Conservation (phyloP, 805 yeast genomes). For the Zygosaccharomyces kombuchaensis region DNA sequence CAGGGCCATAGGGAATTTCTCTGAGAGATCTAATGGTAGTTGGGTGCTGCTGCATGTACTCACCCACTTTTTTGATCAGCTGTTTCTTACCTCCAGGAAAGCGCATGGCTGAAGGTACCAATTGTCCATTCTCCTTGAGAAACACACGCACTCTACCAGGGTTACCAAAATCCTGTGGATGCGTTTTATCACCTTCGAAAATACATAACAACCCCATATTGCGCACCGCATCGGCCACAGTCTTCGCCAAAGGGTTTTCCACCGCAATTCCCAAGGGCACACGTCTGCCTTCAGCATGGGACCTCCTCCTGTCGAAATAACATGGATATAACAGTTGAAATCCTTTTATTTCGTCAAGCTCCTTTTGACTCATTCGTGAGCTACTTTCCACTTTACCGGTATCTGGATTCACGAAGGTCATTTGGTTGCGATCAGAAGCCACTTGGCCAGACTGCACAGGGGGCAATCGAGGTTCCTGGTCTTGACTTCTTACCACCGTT, state of each 20-base stretch:
- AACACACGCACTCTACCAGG: conserved; percentile 91
- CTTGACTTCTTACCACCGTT: conserved; percentile 58
- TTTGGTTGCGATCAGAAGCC: conserved; percentile 10
- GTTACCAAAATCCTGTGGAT: conserved; percentile 96
- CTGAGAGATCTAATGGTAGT: conserved; percentile 62
- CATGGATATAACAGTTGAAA: conserved; percentile 86
- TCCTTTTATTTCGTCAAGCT: conserved; percentile 56
- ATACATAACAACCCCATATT: conserved; percentile 37
- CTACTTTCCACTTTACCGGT: conserved; percentile 30
- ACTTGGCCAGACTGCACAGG: background rate
- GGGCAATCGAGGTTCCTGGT: conserved; percentile 28
- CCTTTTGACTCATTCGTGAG: conserved; percentile 45
- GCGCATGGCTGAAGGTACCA: conserved; percentile 28
- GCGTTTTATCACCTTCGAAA: conserved; percentile 77
- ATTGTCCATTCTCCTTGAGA: conserved; percentile 48
- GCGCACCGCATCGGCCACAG: conserved; percentile 67
- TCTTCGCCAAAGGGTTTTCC: conserved; percentile 80
- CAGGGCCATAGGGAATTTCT: conserved; percentile 63
- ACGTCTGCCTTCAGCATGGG: conserved; percentile 80
- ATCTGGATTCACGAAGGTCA: conserved; percentile 26
- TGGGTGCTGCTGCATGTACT: conserved; percentile 60
- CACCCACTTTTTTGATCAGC: conserved; percentile 55
- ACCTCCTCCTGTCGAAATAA: conserved; percentile 76
- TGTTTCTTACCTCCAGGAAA: conserved; percentile 54
- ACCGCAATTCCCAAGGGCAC: conserved; percentile 67